Conservation (phyloP, 2,329 filamentous ascomycete genomes). For the Phialophora expanda region DNA sequence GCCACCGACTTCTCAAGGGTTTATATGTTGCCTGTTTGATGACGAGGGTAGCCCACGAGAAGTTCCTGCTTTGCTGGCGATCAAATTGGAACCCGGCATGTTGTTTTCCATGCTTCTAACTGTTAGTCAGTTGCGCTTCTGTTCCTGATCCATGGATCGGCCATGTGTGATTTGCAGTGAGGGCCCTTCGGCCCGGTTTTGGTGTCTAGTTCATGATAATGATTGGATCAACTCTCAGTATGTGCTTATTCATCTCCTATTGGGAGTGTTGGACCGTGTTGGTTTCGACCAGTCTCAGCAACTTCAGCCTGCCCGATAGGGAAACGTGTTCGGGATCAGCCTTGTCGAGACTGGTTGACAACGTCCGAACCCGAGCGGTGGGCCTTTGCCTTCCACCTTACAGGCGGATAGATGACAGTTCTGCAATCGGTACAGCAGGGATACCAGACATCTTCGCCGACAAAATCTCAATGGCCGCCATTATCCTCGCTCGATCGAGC, state of each 20-base stretch:
- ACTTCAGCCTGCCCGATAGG: neutral
- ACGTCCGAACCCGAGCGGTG: conserved; percentile 4
- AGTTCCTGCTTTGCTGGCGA: neutral
- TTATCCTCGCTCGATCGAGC: neutral
- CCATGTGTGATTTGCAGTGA: neutral
- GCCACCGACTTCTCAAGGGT: neutral
- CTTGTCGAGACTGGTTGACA: conserved; percentile 3
- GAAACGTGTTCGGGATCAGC: neutral
- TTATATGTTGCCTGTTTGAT: neutral
- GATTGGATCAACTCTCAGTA: neutral
- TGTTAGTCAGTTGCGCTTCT: neutral
- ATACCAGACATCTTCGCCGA: neutral
- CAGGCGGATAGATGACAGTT: neutral
- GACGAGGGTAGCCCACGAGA: neutral
- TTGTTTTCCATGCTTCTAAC: neutral
- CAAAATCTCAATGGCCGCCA: neutral
- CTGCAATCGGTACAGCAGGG: neutral
- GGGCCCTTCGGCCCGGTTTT: neutral
- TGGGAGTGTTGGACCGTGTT: neutral
- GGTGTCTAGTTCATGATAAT: neutral
- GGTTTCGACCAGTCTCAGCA: neutral
- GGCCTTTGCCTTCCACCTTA: neutral
- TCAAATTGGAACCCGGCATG: neutral
- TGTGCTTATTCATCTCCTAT: neutral
- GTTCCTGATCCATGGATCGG: neutral